Conservation (phyloP, 768 basidiomycete species). For the Pseudohyphozyma bogoriensis region DNA sequence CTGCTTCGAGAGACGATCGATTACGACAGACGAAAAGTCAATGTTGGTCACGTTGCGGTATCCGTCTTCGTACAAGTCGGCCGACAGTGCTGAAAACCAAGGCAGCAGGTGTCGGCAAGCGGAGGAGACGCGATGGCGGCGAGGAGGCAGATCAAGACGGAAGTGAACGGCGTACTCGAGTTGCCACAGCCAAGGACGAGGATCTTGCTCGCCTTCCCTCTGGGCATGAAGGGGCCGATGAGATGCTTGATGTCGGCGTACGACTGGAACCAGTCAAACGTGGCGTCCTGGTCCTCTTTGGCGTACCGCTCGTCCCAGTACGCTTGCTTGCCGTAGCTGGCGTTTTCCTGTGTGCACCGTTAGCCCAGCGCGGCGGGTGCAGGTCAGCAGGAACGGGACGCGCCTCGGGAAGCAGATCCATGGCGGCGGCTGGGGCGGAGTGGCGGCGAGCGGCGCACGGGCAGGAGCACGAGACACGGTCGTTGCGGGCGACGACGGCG, state of each 20-base stretch:
- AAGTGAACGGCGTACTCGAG: no score
- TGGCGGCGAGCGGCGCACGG: no score
- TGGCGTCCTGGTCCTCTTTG: neutral
- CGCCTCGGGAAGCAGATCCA: conserved; percentile 1
- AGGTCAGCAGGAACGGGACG: neutral
- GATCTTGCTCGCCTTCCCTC: conserved; percentile 53
- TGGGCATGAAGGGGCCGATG: conserved; percentile 55
- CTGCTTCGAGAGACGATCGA: conserved; percentile 61
- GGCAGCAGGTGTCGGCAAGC: no score
- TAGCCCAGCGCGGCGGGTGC: neutral
- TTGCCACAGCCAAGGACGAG: conserved; percentile 70
- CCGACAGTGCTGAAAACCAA: no score
- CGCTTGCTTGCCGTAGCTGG: neutral
- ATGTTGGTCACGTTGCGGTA: conserved; percentile 69
- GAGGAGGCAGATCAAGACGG: conserved; percentile 66
- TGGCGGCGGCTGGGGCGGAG: no score
- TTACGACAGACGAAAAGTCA: conserved; percentile 69
- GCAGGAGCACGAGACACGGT: no score
- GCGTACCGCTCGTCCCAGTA: conserved; percentile 4
- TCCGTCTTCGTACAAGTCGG: conserved; percentile 79
- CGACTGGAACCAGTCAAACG: conserved; percentile 77
- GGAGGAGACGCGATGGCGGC: conserved; percentile 38
- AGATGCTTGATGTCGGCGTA: conserved; percentile 58
- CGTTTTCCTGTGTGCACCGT: neutral
- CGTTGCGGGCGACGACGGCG: no score